phyloP scores from a whole-genome alignment of 305 asterid genomes.

The Fraxinus ornus region DNA sequence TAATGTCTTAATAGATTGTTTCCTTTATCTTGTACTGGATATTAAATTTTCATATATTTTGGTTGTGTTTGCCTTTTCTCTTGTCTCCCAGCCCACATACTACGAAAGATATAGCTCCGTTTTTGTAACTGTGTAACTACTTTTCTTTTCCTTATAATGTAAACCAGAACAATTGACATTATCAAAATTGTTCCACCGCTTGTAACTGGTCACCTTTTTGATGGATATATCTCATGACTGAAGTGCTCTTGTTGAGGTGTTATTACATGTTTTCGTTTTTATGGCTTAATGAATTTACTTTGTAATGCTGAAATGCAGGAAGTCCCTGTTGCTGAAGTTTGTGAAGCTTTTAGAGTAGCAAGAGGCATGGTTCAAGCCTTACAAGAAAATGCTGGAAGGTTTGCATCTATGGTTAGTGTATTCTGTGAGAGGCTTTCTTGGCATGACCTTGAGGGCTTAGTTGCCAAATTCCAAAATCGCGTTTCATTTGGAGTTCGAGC shows the following conservation, averaged over 20 bases:
- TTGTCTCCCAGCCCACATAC: not conserved
- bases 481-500: slow-evolving; percentile 99
- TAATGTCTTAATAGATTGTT: slow-evolving; percentile 14
- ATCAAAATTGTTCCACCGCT: slow-evolving; percentile 15
- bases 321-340: slow-evolving; percentile 78
- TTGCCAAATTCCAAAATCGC: slow-evolving; percentile 90
- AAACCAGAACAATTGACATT: slow-evolving; percentile 3
- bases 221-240: not conserved
- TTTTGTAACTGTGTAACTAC: not conserved
- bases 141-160: slow-evolving; percentile 2
- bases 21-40: slow-evolving; percentile 11
- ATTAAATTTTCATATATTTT: not conserved
- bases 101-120: not conserved
- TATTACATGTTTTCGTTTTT: slow-evolving; percentile 16
- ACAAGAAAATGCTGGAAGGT: slow-evolving; percentile 99
- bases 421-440: slow-evolving; percentile 99
- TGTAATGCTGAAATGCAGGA: slow-evolving; percentile 58
- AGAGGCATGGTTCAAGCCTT: slow-evolving; percentile 99
- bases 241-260: slow-evolving; percentile 16
- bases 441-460: slow-evolving; percentile 94
- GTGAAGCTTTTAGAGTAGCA: slow-evolving; percentile 88
- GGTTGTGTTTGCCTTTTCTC: not conserved
- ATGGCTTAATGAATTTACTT: slow-evolving; percentile 18
- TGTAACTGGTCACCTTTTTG: not conserved
- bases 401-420: slow-evolving; percentile 98